Percentiles rank a stretch among this genome's conserved stretches.
phyloP scores from a whole-genome alignment of 139 green algal genomes.

The Ostreobium quekettii region DNA sequence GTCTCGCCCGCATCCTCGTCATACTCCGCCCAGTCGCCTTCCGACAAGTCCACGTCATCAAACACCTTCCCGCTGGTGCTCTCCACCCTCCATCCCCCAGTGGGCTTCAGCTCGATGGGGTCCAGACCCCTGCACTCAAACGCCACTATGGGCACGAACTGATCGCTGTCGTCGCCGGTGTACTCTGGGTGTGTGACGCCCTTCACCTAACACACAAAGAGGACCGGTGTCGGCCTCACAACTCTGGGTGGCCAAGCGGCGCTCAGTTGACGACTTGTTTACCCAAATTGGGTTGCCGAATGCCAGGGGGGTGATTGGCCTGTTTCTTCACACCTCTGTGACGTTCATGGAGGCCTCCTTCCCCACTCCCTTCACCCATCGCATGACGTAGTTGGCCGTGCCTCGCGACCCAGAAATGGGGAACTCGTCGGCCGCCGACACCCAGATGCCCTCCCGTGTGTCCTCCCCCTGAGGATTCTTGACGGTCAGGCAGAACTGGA shows the following conservation, averaged over 20 bases:
- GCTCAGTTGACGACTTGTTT: no score
- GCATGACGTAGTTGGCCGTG: constrained; percentile 14
- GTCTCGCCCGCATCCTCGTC: constrained; percentile 58
- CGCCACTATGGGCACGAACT: constrained; percentile 60
- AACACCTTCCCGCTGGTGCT: constrained; percentile 19
- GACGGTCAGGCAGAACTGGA: constrained; percentile 38
- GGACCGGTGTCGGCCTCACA: no score
- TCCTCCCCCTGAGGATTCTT: constrained; percentile 11
- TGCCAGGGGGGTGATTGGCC: no score
- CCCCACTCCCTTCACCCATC: constrained; percentile 18
- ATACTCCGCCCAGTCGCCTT: constrained; percentile 71
- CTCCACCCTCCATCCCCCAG: constrained; percentile 25
- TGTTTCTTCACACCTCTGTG: no score
- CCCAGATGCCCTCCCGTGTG: constrained; percentile 5
- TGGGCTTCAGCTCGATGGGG: constrained; percentile 43
- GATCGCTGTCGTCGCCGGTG: constrained; percentile 42
- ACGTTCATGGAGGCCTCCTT: constrained; percentile 47
- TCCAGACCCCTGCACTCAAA: constrained; percentile 79
- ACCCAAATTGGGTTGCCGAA: no score
- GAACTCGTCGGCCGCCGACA: background rate
- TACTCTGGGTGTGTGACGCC: constrained; percentile 37
- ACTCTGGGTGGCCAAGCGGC: no score
- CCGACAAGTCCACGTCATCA: constrained; percentile 47
- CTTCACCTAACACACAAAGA: constrained; percentile 60
- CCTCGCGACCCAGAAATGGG: background rate